These are phyloP conservation scores for Mycena sanguinolenta DNA, from an alignment of 768 basidiomycete species.

Conservation along the genomic window DNA sequence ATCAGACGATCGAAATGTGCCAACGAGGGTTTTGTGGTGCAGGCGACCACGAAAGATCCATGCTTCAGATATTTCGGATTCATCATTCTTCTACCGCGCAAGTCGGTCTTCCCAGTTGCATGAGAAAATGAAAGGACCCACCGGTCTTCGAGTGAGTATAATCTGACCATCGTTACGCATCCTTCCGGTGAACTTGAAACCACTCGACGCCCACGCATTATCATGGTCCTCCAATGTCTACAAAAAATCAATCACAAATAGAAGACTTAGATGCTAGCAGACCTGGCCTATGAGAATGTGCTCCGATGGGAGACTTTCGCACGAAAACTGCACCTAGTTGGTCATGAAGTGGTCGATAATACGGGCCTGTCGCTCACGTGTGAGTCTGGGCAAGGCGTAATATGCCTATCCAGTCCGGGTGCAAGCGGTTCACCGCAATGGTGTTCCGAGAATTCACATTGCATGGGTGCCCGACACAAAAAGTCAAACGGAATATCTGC, in stretches of 20 bases:
- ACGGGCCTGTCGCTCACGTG: not conserved
- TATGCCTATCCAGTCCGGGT: conserved; percentile 25
- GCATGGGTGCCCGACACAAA: conserved; percentile 61
- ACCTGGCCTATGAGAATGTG: conserved; percentile 59
- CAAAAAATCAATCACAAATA: conserved; percentile 3
- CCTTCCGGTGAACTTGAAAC: conserved; percentile 71
- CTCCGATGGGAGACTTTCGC: conserved; percentile 29
- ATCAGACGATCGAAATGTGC: conserved; percentile 61
- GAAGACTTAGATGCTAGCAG: conserved; percentile 31
- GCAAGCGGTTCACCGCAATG: conserved; percentile 43
- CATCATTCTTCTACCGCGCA: conserved; percentile 53
- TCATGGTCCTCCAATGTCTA: conserved; percentile 70
- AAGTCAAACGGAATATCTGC: conserved; percentile 43
- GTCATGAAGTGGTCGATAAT: not conserved
- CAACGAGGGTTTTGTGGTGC: conserved; percentile 63
- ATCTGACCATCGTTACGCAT: conserved; percentile 72
- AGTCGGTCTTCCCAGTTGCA: conserved; percentile 13
- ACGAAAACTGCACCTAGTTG: conserved; percentile 34
- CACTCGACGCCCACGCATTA: conserved; percentile 68
- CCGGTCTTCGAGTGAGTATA: conserved; percentile 72
- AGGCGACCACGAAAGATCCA: conserved; percentile 74
- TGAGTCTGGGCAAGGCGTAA: not conserved
- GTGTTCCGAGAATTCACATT: conserved; percentile 62
- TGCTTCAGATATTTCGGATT: conserved; percentile 56
- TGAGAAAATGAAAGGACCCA: conserved; percentile 47